Conservation (phyloP, 805 yeast genomes). For the Ogataea angusta region DNA sequence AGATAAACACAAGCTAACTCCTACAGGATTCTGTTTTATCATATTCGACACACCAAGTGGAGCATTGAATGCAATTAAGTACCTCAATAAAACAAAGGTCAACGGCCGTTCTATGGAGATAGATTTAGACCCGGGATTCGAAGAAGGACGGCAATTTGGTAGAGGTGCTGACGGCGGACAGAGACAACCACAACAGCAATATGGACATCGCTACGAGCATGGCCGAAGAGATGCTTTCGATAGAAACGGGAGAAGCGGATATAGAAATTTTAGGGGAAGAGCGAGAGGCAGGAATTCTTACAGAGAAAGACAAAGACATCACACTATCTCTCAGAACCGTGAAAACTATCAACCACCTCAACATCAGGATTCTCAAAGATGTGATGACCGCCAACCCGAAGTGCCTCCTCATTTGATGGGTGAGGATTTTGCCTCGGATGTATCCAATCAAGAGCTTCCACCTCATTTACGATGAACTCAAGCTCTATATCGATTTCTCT, state of each 20-base stretch:
- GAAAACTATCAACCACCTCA: constrained; percentile 12
- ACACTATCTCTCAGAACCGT: constrained; percentile 7
- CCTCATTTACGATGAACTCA: constrained; percentile 15
- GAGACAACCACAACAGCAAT: constrained; percentile 33
- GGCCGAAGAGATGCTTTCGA: constrained; percentile 22
- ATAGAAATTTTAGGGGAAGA: constrained; percentile 20
- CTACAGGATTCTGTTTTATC: constrained; percentile 96
- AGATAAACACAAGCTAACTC: constrained; percentile 85
- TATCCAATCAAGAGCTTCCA: constrained; percentile 18
- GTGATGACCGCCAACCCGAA: constrained; percentile 5
- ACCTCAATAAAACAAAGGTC: constrained; percentile 73
- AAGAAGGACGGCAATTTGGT: constrained; percentile 94
- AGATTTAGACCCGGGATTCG: constrained; percentile 94
- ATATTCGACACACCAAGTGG: constrained; percentile 66
- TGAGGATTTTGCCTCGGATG: constrained; percentile 8
- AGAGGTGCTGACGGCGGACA: constrained; percentile 94
- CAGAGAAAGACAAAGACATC: constrained; percentile 20
- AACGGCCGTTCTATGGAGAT: constrained; percentile 81
- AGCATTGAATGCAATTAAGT: constrained; percentile 80
- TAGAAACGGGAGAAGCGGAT: constrained; percentile 20
- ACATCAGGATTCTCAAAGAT: constrained; percentile 2
- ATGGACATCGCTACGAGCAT: constrained; percentile 4
- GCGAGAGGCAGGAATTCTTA: constrained; percentile 33
- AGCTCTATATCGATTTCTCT: background rate
- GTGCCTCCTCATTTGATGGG: constrained; percentile 4